Evolutionary conservation across 2,329 filamentous ascomycete species (phyloP).

Genomic region (Dothidotthia symphoricarpi): DNA sequence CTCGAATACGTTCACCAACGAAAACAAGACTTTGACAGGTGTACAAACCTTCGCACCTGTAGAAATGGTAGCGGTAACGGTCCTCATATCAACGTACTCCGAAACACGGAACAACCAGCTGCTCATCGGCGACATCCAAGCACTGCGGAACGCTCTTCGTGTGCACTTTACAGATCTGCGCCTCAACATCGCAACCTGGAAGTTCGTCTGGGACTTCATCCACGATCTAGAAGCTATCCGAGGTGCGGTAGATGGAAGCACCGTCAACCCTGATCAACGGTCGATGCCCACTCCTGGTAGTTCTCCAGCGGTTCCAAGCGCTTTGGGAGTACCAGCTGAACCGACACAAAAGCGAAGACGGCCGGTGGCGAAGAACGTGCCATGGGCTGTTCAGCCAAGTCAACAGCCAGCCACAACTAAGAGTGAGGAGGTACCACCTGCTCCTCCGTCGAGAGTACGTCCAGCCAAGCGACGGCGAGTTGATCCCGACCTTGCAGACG

Average conservation of each 20-base stretch:
- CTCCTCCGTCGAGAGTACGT: not conserved
- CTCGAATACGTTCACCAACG: conserved; percentile 31
- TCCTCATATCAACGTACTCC: conserved; percentile 35
- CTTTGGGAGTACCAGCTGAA: not conserved
- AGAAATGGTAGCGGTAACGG: conserved; percentile 36
- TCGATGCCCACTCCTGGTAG: too few relatives aligned
- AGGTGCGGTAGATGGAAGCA: conserved; percentile 25
- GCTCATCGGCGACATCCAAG: conserved; percentile 32
- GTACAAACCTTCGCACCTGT: conserved; percentile 40
- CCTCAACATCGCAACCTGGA: conserved; percentile 28
- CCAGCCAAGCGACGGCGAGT: conserved; percentile 19
- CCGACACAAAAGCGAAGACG: conserved; percentile 4
- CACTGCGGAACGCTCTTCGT: conserved; percentile 25
- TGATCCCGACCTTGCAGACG: not conserved
- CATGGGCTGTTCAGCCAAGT: conserved; percentile 7
- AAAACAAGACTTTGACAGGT: conserved; percentile 20
- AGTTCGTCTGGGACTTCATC: conserved; percentile 33
- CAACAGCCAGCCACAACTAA: conserved; percentile 1
- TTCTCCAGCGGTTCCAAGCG: not conserved
- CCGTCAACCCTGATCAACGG: conserved; percentile 5
- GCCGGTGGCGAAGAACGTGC: conserved; percentile 7
- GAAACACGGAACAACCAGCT: conserved; percentile 27
- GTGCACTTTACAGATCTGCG: conserved; percentile 32
- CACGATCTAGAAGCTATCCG: conserved; percentile 27
- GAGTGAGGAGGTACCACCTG: conserved; percentile 1